Percentiles rank a stretch among this genome's conserved stretches.
These are phyloP conservation scores for Areca catechu DNA, from an alignment of 176 grass and related monocot genomes.

Conservation along the genomic window DNA sequence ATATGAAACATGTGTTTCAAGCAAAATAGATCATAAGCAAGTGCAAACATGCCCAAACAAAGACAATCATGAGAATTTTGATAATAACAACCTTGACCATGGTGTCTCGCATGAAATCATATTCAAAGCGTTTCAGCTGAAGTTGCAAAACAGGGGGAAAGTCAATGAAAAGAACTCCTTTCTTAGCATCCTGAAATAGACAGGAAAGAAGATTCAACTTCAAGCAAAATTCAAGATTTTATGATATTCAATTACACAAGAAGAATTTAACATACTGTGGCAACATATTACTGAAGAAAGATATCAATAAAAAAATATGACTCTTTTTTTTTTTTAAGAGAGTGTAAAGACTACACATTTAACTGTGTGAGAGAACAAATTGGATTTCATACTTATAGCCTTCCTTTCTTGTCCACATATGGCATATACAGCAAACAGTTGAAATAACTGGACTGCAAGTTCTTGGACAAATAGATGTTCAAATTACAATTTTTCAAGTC, in stretches of 20 bases:
- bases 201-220: background rate
- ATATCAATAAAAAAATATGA: background rate
- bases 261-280: background rate
- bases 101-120: slow-evolving; percentile 77
- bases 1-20: too few species aligned
- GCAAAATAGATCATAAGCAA: too few species aligned
- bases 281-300: background rate
- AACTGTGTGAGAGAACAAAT: too few species aligned
- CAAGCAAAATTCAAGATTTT: background rate
- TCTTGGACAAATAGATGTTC: too few species aligned
- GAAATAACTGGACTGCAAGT: too few species aligned
- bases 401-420: too few species aligned
- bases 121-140: slow-evolving; percentile 88
- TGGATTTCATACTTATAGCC: too few species aligned
- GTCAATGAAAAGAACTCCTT: slow-evolving; percentile 85
- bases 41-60: too few species aligned
- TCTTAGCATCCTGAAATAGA: slow-evolving; percentile 68
- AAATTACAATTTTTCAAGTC: too few species aligned
- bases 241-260: background rate
- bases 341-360: too few species aligned
- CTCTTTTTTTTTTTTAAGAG: background rate
- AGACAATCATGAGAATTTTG: background rate
- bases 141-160: slow-evolving; percentile 92
- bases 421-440: too few species aligned
- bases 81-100: slow-evolving; percentile 68